Percentiles rank a stretch among this genome's conserved stretches.
Conservation (phyloP, 2,329 filamentous ascomycete genomes). For the Aspergillus jensenii region DNA sequence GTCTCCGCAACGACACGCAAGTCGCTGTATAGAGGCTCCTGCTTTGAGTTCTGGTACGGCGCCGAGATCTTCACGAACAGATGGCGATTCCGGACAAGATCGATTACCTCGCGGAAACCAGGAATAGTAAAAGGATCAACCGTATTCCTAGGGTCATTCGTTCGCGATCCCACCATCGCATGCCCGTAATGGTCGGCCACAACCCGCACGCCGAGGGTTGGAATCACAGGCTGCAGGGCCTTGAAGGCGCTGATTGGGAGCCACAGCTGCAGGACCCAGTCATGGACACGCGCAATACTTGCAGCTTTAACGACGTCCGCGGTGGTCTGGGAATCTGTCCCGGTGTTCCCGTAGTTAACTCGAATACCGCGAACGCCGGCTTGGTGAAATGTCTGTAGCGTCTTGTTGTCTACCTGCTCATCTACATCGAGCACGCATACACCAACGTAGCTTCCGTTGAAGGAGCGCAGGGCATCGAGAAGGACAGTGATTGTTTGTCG, state of each 20-base stretch:
- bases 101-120: background rate
- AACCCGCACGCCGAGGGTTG: background rate
- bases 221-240: background rate
- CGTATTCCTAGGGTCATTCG: background rate
- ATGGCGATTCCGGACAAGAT: background rate
- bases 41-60: background rate
- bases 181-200: background rate
- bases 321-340: background rate
- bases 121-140: background rate
- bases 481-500: background rate
- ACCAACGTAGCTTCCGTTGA: background rate
- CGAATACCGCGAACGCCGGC: background rate
- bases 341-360: background rate
- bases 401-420: background rate
- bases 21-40: background rate
- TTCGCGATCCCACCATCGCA: slow-evolving; percentile 1
- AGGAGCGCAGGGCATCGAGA: background rate
- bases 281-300: background rate
- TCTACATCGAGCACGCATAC: background rate
- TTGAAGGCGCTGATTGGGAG: background rate
- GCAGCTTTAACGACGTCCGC: background rate
- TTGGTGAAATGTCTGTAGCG: background rate
- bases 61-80: slow-evolving; percentile 2
- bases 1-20: background rate
- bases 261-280: background rate